Base-by-base conservation (phyloP, 805 yeast species). In the Metschnikowia arizonensis region DNA sequence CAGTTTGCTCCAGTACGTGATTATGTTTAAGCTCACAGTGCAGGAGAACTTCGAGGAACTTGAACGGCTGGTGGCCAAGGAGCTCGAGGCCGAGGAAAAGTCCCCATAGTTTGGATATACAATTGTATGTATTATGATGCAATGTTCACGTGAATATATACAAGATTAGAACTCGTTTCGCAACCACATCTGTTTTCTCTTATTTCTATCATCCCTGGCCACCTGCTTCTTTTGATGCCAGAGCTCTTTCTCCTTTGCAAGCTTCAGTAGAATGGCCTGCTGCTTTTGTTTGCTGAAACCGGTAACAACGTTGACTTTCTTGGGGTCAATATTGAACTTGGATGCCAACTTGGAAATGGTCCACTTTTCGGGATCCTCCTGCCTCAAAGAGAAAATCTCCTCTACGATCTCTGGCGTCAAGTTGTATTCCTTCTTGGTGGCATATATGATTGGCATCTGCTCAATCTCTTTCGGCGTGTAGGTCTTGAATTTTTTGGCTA, bases 141-240 rank as follows among this genome's bases (percentile, higher is more conserved):
- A 34, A 34, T 15, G 36, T n/a, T 33, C 18, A 14, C 8, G 38
- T 34, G 4, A 34, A 34, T 34, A 34, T 38, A 21, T 39, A 30
- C 34, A 39, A 28, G 33, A 21, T 23, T 60, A 69, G 47, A 52
- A 76, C 47, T 77, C 80, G 50, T 74, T 81, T 48, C 83, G 72
- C 52, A 82, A 76, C 91, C 91, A 83, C 56, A 73, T 58, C 50
- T 73, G 64, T 48, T 73, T 76, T 63, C 91, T 73, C 63, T 81
- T 80, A 50, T 64, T 60, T 55, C 83, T 71, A 53, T 83, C 88
- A 14, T 61, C 60, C 53, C 83, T 72, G 8, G 85, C 82, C 19
- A 67, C 57, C 12, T 56, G 55, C 54, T 76, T 76, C 43, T 66
- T 63, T 40, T 65, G 71, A 45, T 71, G 61, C 87, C 87, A 82